These are phyloP conservation scores for Geotrichum bryndzae DNA, from an alignment of 1,139 yeast genomes.

Conservation along the genomic window DNA sequence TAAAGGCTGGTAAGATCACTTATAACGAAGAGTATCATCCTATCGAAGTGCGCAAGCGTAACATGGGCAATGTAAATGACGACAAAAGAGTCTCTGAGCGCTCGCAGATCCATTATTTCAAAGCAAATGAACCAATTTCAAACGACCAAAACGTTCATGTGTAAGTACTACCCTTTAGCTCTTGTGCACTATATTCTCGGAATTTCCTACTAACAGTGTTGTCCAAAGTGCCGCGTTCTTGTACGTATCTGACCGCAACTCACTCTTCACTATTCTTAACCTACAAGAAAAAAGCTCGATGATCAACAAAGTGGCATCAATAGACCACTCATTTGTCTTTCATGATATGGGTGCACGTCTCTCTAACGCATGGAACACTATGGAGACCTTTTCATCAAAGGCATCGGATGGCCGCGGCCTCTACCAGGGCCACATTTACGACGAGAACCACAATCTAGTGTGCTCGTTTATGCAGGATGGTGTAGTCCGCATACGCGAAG, in stretches of 20 bases:
- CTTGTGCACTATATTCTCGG: background rate
- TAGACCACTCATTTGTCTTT: slow-evolving; percentile 33
- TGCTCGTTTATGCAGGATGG: slow-evolving; percentile 36
- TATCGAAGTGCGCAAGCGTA: slow-evolving; percentile 31
- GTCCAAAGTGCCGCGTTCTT: slow-evolving; percentile 26
- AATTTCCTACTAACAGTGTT: background rate
- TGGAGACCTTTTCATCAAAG: slow-evolving; percentile 33
- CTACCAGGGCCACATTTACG: slow-evolving; percentile 33
- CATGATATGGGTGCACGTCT: slow-evolving; percentile 29
- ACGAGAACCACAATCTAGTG: slow-evolving; percentile 23
- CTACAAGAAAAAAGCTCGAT: slow-evolving; percentile 25
- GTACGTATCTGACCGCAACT: slow-evolving; percentile 34
- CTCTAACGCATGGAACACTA: slow-evolving; percentile 30
- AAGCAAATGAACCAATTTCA: slow-evolving; percentile 24
- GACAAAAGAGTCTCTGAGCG: slow-evolving; percentile 22
- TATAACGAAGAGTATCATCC: slow-evolving; percentile 27
- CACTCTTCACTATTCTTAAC: slow-evolving; percentile 32
- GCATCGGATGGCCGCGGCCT: slow-evolving; percentile 32
- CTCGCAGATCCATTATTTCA: slow-evolving; percentile 30
- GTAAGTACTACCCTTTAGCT: slow-evolving; percentile 4
- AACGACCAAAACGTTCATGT: slow-evolving; percentile 29
- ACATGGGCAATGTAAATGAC: slow-evolving; percentile 24
- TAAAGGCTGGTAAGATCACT: slow-evolving; percentile 16
- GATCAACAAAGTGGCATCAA: slow-evolving; percentile 29
- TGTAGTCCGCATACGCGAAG: slow-evolving; percentile 20